Percentiles rank a stretch among this genome's conserved stretches.
Conservation (phyloP, 495 filamentous ascomycete genomes). For the Lasiosphaeris hirsuta region DNA sequence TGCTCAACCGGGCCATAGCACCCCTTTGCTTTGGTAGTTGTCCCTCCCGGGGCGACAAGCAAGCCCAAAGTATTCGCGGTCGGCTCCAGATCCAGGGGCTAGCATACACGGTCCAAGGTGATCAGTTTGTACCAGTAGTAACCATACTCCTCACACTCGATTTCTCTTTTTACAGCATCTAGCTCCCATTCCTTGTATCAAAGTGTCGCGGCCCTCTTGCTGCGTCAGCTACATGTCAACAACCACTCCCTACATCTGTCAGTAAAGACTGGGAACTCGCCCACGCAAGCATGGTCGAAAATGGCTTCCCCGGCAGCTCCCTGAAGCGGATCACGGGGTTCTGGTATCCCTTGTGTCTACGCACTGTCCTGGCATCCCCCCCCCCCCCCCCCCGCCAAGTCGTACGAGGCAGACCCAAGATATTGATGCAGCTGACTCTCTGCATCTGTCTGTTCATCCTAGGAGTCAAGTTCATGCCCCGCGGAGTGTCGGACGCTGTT, state of each 20-base stretch:
- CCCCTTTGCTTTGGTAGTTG: too few relatives aligned
- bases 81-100: too few relatives aligned
- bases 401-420: slow-evolving; percentile 24
- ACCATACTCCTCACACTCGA: too few relatives aligned
- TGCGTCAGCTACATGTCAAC: too few relatives aligned
- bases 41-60: too few relatives aligned
- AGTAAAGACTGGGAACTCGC: not conserved
- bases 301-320: slow-evolving; percentile 7
- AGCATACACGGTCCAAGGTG: too few relatives aligned
- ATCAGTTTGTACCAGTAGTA: too few relatives aligned
- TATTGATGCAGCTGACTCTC: slow-evolving; percentile 23
- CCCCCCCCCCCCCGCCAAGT: slow-evolving; percentile 19
- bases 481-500: slow-evolving; percentile 4
- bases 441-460: slow-evolving; percentile 19
- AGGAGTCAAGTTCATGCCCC: slow-evolving; percentile 8
- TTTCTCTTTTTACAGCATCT: too few relatives aligned
- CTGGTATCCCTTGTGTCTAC: not conserved
- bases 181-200: not conserved
- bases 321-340: not conserved
- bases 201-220: not conserved
- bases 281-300: slow-evolving; percentile 8
- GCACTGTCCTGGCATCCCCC: slow-evolving; percentile 16
- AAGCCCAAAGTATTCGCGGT: too few relatives aligned
- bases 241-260: too few relatives aligned
- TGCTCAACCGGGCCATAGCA: too few relatives aligned